Percentiles rank a stretch among this genome's conserved stretches.
Evolutionary conservation across 2,329 filamentous ascomycete genomes (phyloP).

Genomic region (Fusarium sp.): DNA sequence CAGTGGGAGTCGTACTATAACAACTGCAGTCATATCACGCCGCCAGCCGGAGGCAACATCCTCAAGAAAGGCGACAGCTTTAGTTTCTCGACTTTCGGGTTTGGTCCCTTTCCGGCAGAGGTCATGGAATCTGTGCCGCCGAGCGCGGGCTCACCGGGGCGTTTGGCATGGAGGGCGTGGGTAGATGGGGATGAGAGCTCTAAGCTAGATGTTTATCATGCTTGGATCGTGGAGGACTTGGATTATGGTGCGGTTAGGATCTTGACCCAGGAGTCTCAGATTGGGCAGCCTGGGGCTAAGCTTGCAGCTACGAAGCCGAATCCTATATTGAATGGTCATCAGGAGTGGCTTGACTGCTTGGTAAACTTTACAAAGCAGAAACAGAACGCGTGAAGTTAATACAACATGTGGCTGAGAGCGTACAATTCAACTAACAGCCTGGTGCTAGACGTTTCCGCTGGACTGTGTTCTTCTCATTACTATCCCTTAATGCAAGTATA

Average conservation of each 20-base stretch:
- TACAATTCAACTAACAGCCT: neutral
- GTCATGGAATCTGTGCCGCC: neutral
- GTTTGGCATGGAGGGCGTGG: neutral
- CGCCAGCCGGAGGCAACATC: neutral
- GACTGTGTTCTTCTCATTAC: neutral
- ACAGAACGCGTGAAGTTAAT: neutral
- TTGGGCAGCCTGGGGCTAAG: neutral
- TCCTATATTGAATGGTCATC: neutral
- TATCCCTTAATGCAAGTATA: neutral
- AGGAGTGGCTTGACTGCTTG: neutral
- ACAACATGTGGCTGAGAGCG: accelerated
- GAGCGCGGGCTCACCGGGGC: neutral
- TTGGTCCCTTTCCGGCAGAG: neutral
- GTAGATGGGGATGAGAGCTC: neutral
- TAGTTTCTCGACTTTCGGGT: neutral
- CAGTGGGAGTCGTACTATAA: neutral
- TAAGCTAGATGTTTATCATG: neutral
- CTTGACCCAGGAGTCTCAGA: neutral
- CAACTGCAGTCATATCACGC: neutral
- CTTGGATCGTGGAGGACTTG: neutral
- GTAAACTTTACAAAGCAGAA: neutral
- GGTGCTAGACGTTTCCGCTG: neutral
- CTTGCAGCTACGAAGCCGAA: neutral
- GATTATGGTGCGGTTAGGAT: neutral
- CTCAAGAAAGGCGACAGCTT: neutral